phyloP scores from a whole-genome alignment of 257 asterid species.

The Phtheirospermum japonicum region DNA sequence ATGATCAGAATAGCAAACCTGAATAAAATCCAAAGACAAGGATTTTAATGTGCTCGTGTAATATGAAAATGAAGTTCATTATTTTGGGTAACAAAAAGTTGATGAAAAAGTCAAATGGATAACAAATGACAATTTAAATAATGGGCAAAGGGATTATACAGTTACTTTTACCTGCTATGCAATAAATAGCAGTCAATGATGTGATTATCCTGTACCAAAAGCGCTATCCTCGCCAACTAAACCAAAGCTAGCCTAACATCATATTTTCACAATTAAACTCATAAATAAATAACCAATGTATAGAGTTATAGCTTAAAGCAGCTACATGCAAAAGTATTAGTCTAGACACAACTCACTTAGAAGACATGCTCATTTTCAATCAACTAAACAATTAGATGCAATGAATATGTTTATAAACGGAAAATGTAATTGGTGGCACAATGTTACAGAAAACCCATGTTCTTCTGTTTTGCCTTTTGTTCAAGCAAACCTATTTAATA shows the following conservation, averaged over 20 bases:
- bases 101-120: constrained; percentile 10
- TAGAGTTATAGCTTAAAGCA: constrained; percentile 23
- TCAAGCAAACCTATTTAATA: constrained; percentile 1
- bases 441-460: constrained; percentile 6
- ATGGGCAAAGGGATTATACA: constrained; percentile 7
- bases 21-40: constrained; percentile 34
- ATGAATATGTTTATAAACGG: background rate
- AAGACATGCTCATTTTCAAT: constrained; percentile 23
- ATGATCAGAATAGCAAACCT: constrained; percentile 99
- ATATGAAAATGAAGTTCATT: constrained; percentile 24
- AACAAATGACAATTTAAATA: constrained; percentile 4
- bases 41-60: constrained; percentile 6
- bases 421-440: background rate
- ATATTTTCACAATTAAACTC: constrained; percentile 31
- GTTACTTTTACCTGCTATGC: too few relatives aligned
- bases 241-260: constrained; percentile 80
- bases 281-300: constrained; percentile 19
- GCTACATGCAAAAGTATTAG: constrained; percentile 22
- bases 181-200: constrained; percentile 23
- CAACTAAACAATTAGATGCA: constrained; percentile 19
- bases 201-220: constrained; percentile 26
- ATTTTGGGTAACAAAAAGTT: constrained; percentile 15
- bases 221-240: constrained; percentile 76
- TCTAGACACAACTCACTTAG: constrained; percentile 25
- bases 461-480: background rate